Evolutionary conservation across 2,329 filamentous ascomycete genomes (phyloP), one percentile per base, ranked within the genome.

Genomic region (Bipolaris oryzae): DNA sequence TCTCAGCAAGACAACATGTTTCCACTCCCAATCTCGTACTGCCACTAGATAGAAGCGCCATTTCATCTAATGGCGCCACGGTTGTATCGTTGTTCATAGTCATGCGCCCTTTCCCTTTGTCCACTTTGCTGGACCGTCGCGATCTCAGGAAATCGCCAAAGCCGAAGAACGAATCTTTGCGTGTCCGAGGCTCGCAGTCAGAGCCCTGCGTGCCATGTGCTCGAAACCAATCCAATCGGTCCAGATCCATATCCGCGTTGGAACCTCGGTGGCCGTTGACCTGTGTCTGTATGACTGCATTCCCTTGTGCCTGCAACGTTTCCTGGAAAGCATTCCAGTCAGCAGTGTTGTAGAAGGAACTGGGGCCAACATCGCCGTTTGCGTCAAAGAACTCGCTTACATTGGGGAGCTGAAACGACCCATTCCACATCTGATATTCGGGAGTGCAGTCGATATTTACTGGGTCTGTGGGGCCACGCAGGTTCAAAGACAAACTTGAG

Each of bases 281-380:
- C 7, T 18, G 34, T 21, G 53, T 20, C n/a, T 55, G 41, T 3
- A 39, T 31, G 28, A 13, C 42, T 16, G 15, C 21, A 37, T 20
- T 37, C 15, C 43, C 20, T 31, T 37, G 39, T n/a, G 37, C 20
- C 50, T 43, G 55, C 13, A 57, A 18, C 15, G 38, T 34, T 44
- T 51, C 18, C 55, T 57, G 39, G 34, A 57, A 53, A 11, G 38
- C 20, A 16, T 44, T 25, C 50, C 50, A 57, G 50, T 57, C 34
- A 54, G 50, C 39, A 35, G 55, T 57, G 50, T 16, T 38, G 45
- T 57, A 53, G 39, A 53, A 57, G 44, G 33, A 38, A 33, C 55
- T 49, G 46, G 50, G 53, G 18, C 50, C 55, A 25, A 45, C 38
- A 38, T 57, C 45, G 50, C 55, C 50, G 38, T 34, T 53, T 9